Conservation (phyloP, 1,284 basidiomycete species). For the Naganishia albida region DNA sequence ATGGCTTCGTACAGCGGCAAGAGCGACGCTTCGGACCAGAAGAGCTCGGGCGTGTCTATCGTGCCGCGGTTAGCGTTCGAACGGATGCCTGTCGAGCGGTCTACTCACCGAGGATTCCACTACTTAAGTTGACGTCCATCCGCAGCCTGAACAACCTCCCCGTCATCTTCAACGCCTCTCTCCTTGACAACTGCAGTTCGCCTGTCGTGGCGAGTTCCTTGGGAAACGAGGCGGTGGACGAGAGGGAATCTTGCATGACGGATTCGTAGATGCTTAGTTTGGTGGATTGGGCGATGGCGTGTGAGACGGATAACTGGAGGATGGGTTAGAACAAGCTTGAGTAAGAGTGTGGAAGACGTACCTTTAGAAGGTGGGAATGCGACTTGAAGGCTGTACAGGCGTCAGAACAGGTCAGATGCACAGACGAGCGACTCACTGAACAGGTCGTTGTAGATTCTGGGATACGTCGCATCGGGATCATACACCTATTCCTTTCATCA, state of each 20-base stretch:
- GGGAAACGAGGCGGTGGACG: conserved; percentile 79
- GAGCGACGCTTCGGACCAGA: conserved; percentile 91
- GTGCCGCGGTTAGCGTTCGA: neutral
- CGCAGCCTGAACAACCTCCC: conserved; percentile 85
- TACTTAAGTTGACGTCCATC: conserved; percentile 86
- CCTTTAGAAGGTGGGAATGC: conserved; percentile 75
- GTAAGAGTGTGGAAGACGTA: neutral
- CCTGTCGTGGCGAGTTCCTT: conserved; percentile 79
- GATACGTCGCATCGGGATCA: conserved; percentile 79
- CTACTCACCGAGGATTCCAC: conserved; percentile 70
- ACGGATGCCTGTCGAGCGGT: neutral
- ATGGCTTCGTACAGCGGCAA: conserved; percentile 90
- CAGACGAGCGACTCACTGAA: conserved; percentile 47
- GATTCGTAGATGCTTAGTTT: conserved; percentile 87
- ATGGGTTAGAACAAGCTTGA: neutral
- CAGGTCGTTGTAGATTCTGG: conserved; percentile 70
- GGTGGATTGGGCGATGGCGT: conserved; percentile 92
- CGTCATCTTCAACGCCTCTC: conserved; percentile 82
- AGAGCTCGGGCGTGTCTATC: conserved; percentile 85
- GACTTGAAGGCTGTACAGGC: conserved; percentile 73
- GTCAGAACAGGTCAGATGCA: conserved; percentile 41
- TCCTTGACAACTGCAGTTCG: conserved; percentile 71
- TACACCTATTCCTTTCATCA: conserved; percentile 54
- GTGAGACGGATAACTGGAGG: conserved; percentile 75
- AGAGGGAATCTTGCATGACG: conserved; percentile 73